Evolutionary conservation across 108 stramenopile species (phyloP).

Genomic region (Aureococcus anophagefferens): DNA sequence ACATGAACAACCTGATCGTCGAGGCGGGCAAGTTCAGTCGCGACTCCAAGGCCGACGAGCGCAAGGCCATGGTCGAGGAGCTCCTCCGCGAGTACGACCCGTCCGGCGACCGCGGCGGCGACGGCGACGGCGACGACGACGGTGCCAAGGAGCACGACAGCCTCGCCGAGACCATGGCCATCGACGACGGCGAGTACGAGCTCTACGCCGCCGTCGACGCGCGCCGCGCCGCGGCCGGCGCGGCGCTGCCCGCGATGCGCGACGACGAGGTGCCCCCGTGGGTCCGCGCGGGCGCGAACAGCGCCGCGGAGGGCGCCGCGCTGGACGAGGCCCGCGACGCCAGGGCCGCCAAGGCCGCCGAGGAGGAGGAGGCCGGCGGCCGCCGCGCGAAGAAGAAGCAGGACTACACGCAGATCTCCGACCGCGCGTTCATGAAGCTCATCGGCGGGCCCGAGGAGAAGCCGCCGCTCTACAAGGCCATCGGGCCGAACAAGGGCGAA

Average conservation of each 20-base stretch:
- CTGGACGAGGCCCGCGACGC: neutral
- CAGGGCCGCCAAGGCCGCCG: neutral
- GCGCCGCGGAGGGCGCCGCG: neutral
- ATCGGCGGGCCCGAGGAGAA: too few relatives aligned
- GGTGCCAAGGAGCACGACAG: neutral
- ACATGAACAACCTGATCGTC: constrained; percentile 81
- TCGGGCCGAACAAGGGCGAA: too few relatives aligned
- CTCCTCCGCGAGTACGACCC: neutral
- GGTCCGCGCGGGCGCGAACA: neutral
- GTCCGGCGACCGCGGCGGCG: neutral
- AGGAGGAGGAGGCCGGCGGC: neutral
- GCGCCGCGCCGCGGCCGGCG: neutral
- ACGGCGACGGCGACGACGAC: neutral
- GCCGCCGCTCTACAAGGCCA: too few relatives aligned
- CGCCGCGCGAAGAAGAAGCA: neutral
- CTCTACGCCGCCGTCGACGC: neutral
- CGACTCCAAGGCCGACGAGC: neutral
- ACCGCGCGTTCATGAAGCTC: too few relatives aligned
- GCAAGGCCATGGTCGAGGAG: neutral
- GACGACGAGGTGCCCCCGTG: neutral
- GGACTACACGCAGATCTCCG: too few relatives aligned
- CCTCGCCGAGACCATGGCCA: neutral
- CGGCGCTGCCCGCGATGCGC: neutral
- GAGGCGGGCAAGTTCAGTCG: constrained; percentile 82
- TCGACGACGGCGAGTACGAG: neutral